Evolutionary conservation across 225 moss, liverwort and hornwort species (phyloP).

Genomic region (Antitrichia curtipendula): DNA sequence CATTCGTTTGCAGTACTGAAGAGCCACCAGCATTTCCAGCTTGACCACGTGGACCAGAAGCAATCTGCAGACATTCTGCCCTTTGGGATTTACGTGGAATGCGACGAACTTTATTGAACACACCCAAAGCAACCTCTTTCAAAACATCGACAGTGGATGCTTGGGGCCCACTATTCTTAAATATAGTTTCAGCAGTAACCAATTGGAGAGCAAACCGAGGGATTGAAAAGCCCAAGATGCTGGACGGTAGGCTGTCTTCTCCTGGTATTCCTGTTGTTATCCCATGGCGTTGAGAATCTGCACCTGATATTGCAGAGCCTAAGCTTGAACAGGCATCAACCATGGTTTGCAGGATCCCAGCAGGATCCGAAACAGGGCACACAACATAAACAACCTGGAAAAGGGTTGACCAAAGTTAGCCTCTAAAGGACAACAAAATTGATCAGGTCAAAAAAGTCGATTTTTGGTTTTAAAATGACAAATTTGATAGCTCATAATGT

Average conservation of each 20-base stretch:
- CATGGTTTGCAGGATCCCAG: constrained; percentile 67
- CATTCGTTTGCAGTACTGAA: constrained; percentile 32
- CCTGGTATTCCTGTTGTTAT: neutral
- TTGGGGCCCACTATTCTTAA: constrained; percentile 61
- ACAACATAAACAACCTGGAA: constrained; percentile 91
- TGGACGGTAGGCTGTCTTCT: constrained; percentile 43
- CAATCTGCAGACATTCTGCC: constrained; percentile 3
- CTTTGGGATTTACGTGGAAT: constrained; percentile 29
- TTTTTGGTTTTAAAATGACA: neutral
- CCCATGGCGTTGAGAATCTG: constrained; percentile 32
- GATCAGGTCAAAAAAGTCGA: neutral
- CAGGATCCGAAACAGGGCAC: constrained; percentile 88
- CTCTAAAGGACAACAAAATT: neutral
- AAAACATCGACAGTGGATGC: constrained; percentile 55
- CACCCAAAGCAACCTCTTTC: constrained; percentile 86
- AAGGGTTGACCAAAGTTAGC: neutral
- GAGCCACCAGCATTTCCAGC: constrained; percentile 17
- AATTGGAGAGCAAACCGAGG: constrained; percentile 85
- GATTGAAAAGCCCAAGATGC: constrained; percentile 68
- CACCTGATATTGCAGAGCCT: constrained; percentile 46
- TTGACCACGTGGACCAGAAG: constrained; percentile 5
- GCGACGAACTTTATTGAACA: constrained; percentile 88
- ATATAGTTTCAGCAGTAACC: constrained; percentile 69
- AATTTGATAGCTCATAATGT: neutral
- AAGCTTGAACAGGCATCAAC: constrained; percentile 80